Percentiles rank a stretch among this genome's conserved stretches.
These are phyloP conservation scores for Primulina huaijiensis DNA, from an alignment of 257 asterid genomes.

Conservation along the genomic window DNA sequence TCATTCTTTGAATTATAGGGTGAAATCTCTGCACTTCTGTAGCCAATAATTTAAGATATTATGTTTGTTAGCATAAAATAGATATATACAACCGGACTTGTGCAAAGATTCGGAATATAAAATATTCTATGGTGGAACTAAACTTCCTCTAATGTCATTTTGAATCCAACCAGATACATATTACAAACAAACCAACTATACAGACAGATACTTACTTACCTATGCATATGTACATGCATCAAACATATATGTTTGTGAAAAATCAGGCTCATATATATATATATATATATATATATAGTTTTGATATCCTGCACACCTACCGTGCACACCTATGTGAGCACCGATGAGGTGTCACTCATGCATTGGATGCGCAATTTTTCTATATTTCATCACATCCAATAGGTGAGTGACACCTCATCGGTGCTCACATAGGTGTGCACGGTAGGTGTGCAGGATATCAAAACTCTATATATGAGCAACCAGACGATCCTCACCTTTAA, in stretches of 20 bases:
- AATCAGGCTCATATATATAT: no score
- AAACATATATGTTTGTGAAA: neutral
- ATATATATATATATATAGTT: no score
- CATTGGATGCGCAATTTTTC: no score
- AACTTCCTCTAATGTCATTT: constrained; percentile 57
- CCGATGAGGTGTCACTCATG: no score
- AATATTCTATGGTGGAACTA: constrained; percentile 43
- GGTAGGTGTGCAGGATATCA: no score
- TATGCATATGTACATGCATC: neutral
- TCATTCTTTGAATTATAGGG: constrained; percentile 18
- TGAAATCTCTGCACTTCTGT: constrained; percentile 9
- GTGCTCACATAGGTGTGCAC: no score
- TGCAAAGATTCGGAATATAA: constrained; percentile 48
- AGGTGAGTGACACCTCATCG: no score
- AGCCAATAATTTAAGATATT: constrained; percentile 21
- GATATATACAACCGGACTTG: constrained; percentile 30
- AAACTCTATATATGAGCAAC: no score
- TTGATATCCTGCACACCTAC: no score
- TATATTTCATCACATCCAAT: no score
- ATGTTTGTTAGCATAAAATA: constrained; percentile 16
- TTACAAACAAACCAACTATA: neutral
- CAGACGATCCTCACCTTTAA: constrained; percentile 52
- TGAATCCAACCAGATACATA: constrained; percentile 27
- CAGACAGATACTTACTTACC: neutral
- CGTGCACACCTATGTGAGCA: no score